phyloP scores from a whole-genome alignment of 140 eudicot genomes.

The Bidens hawaiensis region DNA sequence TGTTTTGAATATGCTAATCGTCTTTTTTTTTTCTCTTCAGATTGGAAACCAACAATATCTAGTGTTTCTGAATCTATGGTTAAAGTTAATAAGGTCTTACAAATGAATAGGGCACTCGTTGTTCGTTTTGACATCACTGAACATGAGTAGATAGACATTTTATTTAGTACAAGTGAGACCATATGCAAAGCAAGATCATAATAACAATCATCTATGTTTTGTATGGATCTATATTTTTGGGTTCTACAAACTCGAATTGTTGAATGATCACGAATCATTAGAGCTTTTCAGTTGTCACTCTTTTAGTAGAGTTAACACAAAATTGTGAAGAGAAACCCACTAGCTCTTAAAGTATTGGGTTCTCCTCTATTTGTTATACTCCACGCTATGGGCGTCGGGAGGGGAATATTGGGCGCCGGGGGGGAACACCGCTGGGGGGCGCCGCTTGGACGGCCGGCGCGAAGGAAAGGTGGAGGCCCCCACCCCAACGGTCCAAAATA shows the following conservation, averaged over 20 bases:
- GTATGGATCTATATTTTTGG: not conserved
- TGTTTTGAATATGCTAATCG: not conserved
- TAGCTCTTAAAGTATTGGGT: not conserved
- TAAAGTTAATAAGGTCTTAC: not conserved
- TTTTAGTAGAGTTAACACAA: not conserved
- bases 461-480: too few relatives aligned
- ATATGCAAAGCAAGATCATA: not conserved
- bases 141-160: not conserved
- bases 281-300: not conserved
- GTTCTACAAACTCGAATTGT: not conserved
- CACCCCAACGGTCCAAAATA: too few relatives aligned
- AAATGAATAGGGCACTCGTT: not conserved
- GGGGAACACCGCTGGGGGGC: too few relatives aligned
- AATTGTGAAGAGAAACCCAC: not conserved
- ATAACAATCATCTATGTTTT: not conserved
- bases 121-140: not conserved
- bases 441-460: too few relatives aligned
- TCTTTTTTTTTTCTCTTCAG: not conserved
- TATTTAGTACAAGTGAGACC: not conserved
- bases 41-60: not conserved
- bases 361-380: slow-evolving; percentile 1
- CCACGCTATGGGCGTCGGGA: too few relatives aligned
- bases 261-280: not conserved
- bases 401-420: too few relatives aligned
- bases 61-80: not conserved